Percentiles rank a stretch among this genome's conserved stretches.
Evolutionary conservation across 2,329 filamentous ascomycete genomes (phyloP).

Genomic region (Cordyceps javanica): DNA sequence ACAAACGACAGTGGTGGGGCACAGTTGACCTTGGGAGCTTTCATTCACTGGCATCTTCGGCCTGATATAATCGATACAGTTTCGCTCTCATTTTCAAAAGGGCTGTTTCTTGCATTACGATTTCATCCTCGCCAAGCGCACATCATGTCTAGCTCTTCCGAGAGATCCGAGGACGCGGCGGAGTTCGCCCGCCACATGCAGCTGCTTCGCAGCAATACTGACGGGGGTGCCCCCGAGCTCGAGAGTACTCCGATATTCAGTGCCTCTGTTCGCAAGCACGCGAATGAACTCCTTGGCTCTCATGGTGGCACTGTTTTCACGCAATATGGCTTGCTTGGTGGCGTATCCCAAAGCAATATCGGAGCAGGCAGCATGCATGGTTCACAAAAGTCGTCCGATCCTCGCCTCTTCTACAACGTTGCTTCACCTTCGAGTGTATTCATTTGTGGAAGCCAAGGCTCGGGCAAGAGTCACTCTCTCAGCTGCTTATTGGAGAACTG

Average conservation of each 20-base stretch:
- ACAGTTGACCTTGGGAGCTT: no score
- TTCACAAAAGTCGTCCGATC: slow-evolving; percentile 18
- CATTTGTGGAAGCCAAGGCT: slow-evolving; percentile 59
- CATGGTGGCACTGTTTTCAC: slow-evolving; percentile 18
- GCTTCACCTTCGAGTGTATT: slow-evolving; percentile 51
- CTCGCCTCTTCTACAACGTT: slow-evolving; percentile 40
- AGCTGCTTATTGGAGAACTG: slow-evolving; percentile 53
- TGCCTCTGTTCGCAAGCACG: slow-evolving; percentile 18
- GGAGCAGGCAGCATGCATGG: not conserved
- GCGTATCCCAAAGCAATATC: not conserved
- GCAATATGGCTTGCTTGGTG: slow-evolving; percentile 21
- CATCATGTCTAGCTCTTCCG: not conserved
- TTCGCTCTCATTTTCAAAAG: no score
- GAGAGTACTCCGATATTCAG: slow-evolving; percentile 26
- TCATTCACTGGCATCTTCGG: no score
- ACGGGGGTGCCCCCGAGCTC: slow-evolving; percentile 17
- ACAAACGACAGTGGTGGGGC: no score
- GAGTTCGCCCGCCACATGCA: slow-evolving; percentile 9
- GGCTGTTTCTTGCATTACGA: no score
- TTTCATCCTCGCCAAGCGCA: not conserved
- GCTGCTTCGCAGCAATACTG: not conserved
- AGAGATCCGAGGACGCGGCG: not conserved
- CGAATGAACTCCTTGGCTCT: not conserved
- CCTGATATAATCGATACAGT: not conserved
- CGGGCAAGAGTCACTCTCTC: slow-evolving; percentile 57